Percentiles rank a stretch among this genome's conserved stretches.
Evolutionary conservation across 2,329 filamentous ascomycete genomes (phyloP).

Genomic region (Ophiostoma quercus): DNA sequence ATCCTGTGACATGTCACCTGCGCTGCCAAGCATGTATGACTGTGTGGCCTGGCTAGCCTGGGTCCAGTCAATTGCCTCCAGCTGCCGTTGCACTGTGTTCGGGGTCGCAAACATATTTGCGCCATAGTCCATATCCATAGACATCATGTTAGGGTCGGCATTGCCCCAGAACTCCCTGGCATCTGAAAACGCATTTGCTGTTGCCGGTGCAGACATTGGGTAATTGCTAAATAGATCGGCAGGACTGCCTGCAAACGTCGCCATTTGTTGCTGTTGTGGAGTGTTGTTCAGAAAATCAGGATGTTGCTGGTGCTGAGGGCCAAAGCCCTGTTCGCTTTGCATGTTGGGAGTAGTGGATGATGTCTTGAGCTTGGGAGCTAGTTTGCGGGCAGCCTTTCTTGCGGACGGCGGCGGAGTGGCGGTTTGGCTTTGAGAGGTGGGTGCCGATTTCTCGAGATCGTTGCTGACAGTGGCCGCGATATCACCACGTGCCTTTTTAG

Average conservation of each 20-base stretch:
- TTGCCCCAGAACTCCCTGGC: conserved; percentile 50
- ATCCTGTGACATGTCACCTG: conserved; percentile 35
- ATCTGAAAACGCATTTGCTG: conserved; percentile 42
- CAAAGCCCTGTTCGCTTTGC: conserved; percentile 54
- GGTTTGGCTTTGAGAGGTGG: conserved; percentile 45
- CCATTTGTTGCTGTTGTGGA: conserved; percentile 47
- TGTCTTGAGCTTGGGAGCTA: conserved; percentile 44
- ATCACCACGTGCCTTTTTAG: conserved; percentile 45
- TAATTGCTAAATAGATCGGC: conserved; percentile 54
- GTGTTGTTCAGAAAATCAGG: conserved; percentile 40
- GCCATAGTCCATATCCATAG: conserved; percentile 57
- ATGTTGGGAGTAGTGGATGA: conserved; percentile 36
- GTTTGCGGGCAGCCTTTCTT: conserved; percentile 51
- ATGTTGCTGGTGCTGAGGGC: conserved; percentile 38
- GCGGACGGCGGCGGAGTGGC: conserved; percentile 56
- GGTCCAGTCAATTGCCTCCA: conserved; percentile 54
- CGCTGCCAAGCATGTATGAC: conserved; percentile 41
- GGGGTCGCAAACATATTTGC: conserved; percentile 42
- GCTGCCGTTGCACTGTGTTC: conserved; percentile 43
- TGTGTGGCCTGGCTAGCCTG: conserved; percentile 45
- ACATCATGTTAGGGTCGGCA: conserved; percentile 42
- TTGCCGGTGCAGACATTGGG: conserved; percentile 54
- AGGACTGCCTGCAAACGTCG: conserved; percentile 43
- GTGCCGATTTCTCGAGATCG: neutral
- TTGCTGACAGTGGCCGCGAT: conserved; percentile 30